Conservation (phyloP, 2,329 filamentous ascomycete species). For the Samsoniella hepiali region DNA sequence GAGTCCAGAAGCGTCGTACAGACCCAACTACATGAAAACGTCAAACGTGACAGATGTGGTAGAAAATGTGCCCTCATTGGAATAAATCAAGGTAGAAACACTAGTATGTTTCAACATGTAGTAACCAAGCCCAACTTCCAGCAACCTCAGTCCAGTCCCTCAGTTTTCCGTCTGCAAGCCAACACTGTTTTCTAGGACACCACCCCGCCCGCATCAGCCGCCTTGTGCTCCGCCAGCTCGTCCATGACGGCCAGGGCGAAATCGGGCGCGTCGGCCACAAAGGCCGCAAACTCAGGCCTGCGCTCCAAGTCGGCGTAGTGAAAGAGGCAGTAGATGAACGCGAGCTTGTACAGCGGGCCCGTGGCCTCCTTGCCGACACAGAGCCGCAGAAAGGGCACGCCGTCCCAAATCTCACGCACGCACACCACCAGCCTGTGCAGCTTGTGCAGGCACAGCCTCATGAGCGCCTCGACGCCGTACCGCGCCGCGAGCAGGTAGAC, state of each 20-base stretch:
- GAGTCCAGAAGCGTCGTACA: no score
- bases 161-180: no score
- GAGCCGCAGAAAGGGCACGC: background rate
- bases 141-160: no score
- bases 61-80: background rate
- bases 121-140: no score
- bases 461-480: background rate
- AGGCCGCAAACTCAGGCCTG: background rate
- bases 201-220: background rate
- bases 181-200: no score
- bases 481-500: background rate
- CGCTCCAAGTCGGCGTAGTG: background rate
- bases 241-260: background rate
- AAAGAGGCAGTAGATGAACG: background rate
- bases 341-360: background rate
- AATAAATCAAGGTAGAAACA: no score
- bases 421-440: background rate
- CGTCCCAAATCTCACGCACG: conserved; percentile 4
- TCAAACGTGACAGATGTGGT: background rate
- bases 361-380: background rate
- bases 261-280: background rate
- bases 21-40: background rate
- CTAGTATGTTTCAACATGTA: no score
- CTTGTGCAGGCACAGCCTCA: background rate
- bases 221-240: background rate